Conservation (phyloP, 2,329 filamentous ascomycete species). For the Simplicillium aogashimaense region DNA sequence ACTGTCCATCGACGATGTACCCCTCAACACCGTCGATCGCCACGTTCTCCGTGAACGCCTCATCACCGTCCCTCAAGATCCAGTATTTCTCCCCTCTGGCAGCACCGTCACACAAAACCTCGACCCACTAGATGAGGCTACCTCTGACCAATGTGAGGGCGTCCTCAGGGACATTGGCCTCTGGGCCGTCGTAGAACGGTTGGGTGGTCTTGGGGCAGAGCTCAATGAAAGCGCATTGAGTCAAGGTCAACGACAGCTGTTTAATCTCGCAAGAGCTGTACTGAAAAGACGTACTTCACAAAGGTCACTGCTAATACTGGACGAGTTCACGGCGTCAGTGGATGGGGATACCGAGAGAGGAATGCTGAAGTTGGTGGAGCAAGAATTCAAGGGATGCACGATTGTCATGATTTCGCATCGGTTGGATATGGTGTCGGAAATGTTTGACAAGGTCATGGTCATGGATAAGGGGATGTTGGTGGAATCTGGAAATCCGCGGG, state of each 20-base stretch:
- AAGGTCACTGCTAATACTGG: slow-evolving; percentile 23
- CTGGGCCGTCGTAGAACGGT: slow-evolving; percentile 13
- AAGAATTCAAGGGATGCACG: slow-evolving; percentile 35
- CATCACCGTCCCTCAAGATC: slow-evolving; percentile 36
- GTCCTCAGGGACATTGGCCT: slow-evolving; percentile 19
- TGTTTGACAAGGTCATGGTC: slow-evolving; percentile 36
- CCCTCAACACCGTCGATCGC: slow-evolving; percentile 24
- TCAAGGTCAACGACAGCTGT: slow-evolving; percentile 49
- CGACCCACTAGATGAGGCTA: slow-evolving; percentile 19
- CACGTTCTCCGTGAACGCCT: slow-evolving; percentile 27
- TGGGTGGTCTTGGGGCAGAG: slow-evolving; percentile 15
- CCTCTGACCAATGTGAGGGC: slow-evolving; percentile 14
- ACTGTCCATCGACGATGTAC: slow-evolving; percentile 24
- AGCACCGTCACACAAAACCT: slow-evolving; percentile 25
- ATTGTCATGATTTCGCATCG: slow-evolving; percentile 40
- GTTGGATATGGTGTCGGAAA: slow-evolving; percentile 40
- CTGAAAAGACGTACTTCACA: slow-evolving; percentile 24
- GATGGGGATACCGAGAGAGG: slow-evolving; percentile 28
- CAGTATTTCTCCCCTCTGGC: slow-evolving; percentile 31
- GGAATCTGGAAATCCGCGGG: slow-evolving; percentile 21
- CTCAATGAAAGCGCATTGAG: slow-evolving; percentile 34
- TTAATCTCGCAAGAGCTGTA: slow-evolving; percentile 47
- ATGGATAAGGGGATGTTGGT: slow-evolving; percentile 37
- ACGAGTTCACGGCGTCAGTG: slow-evolving; percentile 32
- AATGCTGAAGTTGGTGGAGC: slow-evolving; percentile 29